Evolutionary conservation across 1,284 basidiomycete species (phyloP), one percentile per base, ranked within the genome.

Genomic region (Retiboletus flavoniger): DNA sequence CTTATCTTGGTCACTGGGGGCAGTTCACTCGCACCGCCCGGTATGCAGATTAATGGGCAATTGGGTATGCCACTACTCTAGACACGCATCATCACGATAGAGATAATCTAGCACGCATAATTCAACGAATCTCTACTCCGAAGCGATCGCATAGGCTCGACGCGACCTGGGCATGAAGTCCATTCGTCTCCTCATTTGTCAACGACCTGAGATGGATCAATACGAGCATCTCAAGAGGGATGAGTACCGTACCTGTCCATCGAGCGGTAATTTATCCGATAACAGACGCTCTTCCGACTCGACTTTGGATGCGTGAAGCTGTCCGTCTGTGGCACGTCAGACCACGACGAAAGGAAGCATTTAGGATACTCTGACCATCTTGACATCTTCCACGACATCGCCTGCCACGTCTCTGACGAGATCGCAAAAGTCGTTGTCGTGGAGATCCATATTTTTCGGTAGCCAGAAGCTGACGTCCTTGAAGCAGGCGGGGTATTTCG

Each of bases 361-460:
- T 17, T 3, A 46, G 49, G 41, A 53, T 26, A 34, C 4, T 71
- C 80, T 65, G 61, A 91, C 94, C 75, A 89, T 79, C 65, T 89
- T 83, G 6, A 99, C 95, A 61, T 92, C 89, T 70, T 99, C 96
- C 0, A 90, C 93, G 51, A 96, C 65, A 70, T 98, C 95, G 1
- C 94, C 95, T 0, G 92, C 95, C 7, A 89, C 81, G 63, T 98
- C 95, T 48, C 97, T 79, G 7, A 99, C 90, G 45, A 96, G 79
- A 70, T 99, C 97, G 71, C 92, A 98, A 65, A 98, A 90, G 72
- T 99, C 97, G 67, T 99, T 98, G 62, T 98, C 94, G 69, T 98
- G 95, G 66, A 96, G 81, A 7, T 60, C 38, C 21, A 51, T 60
- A 32, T 70, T 47, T 26, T 74, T 72, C 0, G 89, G 83, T 46